A percentile compares a stretch with the other conserved stretches of the same genome.
phyloP scores from a whole-genome alignment of 805 yeast species.

The Saccharomycodes ludwigii region DNA sequence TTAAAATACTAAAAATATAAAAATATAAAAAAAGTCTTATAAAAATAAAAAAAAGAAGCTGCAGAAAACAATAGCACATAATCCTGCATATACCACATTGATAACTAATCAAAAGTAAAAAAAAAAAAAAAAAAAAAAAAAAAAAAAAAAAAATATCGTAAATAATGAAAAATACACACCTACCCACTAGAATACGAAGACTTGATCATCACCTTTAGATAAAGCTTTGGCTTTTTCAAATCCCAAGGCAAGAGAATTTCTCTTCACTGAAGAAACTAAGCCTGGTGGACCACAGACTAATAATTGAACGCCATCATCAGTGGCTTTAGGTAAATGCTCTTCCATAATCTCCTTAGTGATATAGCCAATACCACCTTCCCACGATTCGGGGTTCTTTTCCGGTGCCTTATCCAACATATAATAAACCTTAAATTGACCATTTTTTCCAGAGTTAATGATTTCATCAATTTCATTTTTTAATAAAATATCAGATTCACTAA shows the following conservation, averaged over 20 bases:
- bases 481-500: conserved; percentile 66
- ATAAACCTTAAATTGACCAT: conserved; percentile 44
- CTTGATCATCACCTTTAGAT: conserved; percentile 81
- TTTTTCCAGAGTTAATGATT: conserved; percentile 42
- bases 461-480: conserved; percentile 69
- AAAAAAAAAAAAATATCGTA: neutral
- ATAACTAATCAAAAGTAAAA: too few species aligned
- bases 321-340: conserved; percentile 47
- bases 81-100: too few species aligned
- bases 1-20: too few species aligned
- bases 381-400: conserved; percentile 36
- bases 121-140: neutral
- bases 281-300: conserved; percentile 92
- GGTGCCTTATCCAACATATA: conserved; percentile 67
- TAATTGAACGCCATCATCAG: conserved; percentile 46
- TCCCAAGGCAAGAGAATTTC: conserved; percentile 62
- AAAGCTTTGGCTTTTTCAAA: conserved; percentile 79
- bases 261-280: conserved; percentile 77
- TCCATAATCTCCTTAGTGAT: conserved; percentile 65
- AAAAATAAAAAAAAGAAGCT: neutral
- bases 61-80: too few species aligned
- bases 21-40: conserved; percentile 1
- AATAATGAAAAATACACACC: neutral
- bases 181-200: conserved; percentile 59
- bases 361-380: conserved; percentile 74